Evolutionary conservation across 306 rosid species (phyloP), one percentile per base, ranked within the genome.

Genomic region (Elaeagnus macrophylla): DNA sequence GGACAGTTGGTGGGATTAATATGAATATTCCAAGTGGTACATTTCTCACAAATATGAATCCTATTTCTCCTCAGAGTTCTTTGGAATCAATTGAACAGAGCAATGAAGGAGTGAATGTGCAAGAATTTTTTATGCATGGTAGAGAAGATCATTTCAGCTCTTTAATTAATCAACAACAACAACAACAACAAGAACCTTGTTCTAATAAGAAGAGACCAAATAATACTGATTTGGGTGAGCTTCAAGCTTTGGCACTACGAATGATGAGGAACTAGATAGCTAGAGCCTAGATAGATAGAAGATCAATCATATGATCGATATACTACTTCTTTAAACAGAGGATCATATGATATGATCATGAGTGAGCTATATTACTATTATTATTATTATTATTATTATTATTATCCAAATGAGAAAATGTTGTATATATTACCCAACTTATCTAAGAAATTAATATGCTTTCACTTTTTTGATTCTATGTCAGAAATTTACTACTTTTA

Each of bases 1-100:
- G 79, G 88, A 51, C 39, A 50, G 80, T 67, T 57, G 69, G 48
- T 51, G 62, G 38, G 61, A 48, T 57, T 54, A 77, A 69, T 65
- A 64, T 72, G 37, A 12, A 39, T 10, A 51, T 14, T 18, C n/a
- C 20, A 12, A 9, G 35, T 42, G 18, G 3, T 14, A 36, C 69
- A 25, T 25, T 25, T 25, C 2, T 25, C 32, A 25, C 32, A 25
- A 58, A 86, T 51, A 77, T 62, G 80, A 84, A 84, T 39, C 75
- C 83, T 43, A 70, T 86, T 51, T 86, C 96, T 45, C 99, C 96
- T 43, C 96, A 82, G 65, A 84, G 96, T 70, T 93, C 94, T 1
- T 76, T 80, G 16, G 96, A 87, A 42, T 84, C 93, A 11, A 53
- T 79, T 46, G 86, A 87, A 51, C 82, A 74, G 37, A 77, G 58